phyloP scores from a whole-genome alignment of 2,329 filamentous ascomycete genomes.

The Cordyceps cateniannulata region DNA sequence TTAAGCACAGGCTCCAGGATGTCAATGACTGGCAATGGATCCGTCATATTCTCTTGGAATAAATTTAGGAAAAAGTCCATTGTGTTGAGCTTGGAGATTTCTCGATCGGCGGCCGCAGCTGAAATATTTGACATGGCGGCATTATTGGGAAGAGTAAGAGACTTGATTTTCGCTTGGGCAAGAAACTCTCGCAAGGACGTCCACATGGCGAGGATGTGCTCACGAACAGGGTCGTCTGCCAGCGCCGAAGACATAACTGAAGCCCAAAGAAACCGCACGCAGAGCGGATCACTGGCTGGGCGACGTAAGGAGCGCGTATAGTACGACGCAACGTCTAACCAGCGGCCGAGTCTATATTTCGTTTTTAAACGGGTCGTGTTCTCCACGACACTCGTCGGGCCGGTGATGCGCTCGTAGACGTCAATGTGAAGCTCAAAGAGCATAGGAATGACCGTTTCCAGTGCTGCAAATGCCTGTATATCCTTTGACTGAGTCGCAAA shows the following conservation, averaged over 20 bases:
- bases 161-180: slow-evolving; percentile 30
- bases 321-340: slow-evolving; percentile 44
- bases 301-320: slow-evolving; percentile 33
- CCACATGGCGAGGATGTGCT: slow-evolving; percentile 54
- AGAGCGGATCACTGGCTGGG: slow-evolving; percentile 32
- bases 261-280: slow-evolving; percentile 52
- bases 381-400: slow-evolving; percentile 49
- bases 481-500: slow-evolving; percentile 14
- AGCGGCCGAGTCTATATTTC: slow-evolving; percentile 42
- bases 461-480: slow-evolving; percentile 15
- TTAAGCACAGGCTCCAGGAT: slow-evolving; percentile 89
- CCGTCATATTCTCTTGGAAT: slow-evolving; percentile 74
- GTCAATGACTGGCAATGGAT: slow-evolving; percentile 82
- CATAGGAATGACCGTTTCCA: slow-evolving; percentile 47
- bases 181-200: slow-evolving; percentile 50
- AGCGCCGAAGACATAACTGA: slow-evolving; percentile 48
- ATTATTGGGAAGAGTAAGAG: slow-evolving; percentile 72
- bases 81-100: slow-evolving; percentile 86
- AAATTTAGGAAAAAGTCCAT: slow-evolving; percentile 94
- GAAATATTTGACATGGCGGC: slow-evolving; percentile 84
- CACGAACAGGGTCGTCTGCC: slow-evolving; percentile 44
- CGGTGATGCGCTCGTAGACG: slow-evolving; percentile 52
- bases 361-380: slow-evolving; percentile 41
- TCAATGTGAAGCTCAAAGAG: slow-evolving; percentile 57
- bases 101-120: slow-evolving; percentile 72